These are phyloP conservation scores for Sesbania bispinosa DNA, from an alignment of 306 rosid genomes.

Conservation along the genomic window DNA sequence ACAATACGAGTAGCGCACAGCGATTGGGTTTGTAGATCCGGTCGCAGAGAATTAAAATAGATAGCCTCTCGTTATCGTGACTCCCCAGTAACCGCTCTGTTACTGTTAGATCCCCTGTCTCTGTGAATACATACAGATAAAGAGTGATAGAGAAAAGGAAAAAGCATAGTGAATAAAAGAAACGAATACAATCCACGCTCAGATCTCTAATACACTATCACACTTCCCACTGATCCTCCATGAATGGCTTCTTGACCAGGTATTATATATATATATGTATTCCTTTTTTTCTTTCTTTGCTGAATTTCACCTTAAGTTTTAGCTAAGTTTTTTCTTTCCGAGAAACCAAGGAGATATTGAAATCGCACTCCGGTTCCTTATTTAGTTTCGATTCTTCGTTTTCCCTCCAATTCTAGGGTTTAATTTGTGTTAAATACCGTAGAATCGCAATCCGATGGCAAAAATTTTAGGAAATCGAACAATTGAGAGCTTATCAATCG, in stretches of 20 bases:
- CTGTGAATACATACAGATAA: neutral
- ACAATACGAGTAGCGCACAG: neutral
- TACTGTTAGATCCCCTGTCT: slow-evolving; percentile 27
- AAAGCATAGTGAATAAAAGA: slow-evolving; percentile 1
- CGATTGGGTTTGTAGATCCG: neutral
- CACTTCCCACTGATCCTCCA: slow-evolving; percentile 22
- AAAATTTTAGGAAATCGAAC: neutral
- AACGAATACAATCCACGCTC: neutral
- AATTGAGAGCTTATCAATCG: neutral
- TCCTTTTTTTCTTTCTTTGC: neutral
- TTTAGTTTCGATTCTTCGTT: neutral
- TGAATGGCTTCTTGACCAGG: slow-evolving; percentile 46
- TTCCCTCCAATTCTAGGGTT: slow-evolving; percentile 30
- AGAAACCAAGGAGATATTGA: neutral
- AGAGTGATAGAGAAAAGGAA: neutral
- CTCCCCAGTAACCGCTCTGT: neutral
- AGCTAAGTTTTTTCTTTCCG: neutral
- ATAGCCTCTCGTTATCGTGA: neutral
- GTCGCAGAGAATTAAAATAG: neutral
- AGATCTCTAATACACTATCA: slow-evolving; percentile 18
- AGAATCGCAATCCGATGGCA: slow-evolving; percentile 10
- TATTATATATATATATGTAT: neutral
- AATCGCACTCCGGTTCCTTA: neutral
- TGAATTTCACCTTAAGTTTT: neutral
- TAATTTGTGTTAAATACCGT: neutral